A percentile compares a stretch with the other conserved stretches of the same genome.
Evolutionary conservation across 495 filamentous ascomycete genomes (phyloP).

Genomic region (Talaromyces thailandensis): DNA sequence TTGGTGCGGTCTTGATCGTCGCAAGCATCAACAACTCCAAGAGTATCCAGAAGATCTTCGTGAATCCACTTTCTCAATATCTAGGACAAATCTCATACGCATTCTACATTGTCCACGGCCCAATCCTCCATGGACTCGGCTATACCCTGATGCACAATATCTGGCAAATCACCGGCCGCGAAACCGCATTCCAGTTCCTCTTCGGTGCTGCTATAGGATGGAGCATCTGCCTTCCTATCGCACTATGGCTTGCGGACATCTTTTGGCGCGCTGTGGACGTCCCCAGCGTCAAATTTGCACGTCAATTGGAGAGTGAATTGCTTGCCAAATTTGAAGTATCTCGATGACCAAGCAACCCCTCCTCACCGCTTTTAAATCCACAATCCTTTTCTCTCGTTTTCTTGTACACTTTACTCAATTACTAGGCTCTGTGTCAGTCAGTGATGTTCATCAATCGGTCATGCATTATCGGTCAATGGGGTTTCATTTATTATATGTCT

Average conservation of each 20-base stretch:
- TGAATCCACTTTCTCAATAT: conserved; percentile 48
- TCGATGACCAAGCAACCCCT: neutral
- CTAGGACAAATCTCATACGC: conserved; percentile 53
- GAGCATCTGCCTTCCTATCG: conserved; percentile 38
- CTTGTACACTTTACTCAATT: neutral
- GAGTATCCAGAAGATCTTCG: conserved; percentile 45
- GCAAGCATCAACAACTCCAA: conserved; percentile 44
- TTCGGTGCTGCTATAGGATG: conserved; percentile 42
- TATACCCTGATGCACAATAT: conserved; percentile 41
- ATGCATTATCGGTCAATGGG: neutral
- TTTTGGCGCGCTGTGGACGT: conserved; percentile 51
- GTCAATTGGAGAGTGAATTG: conserved; percentile 39
- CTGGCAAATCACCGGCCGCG: conserved; percentile 43
- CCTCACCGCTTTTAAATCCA: neutral
- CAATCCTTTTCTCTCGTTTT: neutral
- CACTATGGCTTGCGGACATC: conserved; percentile 49
- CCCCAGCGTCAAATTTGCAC: conserved; percentile 47
- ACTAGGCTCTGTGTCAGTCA: neutral
- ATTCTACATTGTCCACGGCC: conserved; percentile 58
- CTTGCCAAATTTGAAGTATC: conserved; percentile 13
- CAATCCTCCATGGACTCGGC: conserved; percentile 42
- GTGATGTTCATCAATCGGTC: neutral
- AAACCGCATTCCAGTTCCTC: conserved; percentile 42
- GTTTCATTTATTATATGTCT: neutral
- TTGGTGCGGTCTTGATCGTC: conserved; percentile 48